Conservation (phyloP, 2,329 filamentous ascomycete genomes). For the Thelonectria rubi region DNA sequence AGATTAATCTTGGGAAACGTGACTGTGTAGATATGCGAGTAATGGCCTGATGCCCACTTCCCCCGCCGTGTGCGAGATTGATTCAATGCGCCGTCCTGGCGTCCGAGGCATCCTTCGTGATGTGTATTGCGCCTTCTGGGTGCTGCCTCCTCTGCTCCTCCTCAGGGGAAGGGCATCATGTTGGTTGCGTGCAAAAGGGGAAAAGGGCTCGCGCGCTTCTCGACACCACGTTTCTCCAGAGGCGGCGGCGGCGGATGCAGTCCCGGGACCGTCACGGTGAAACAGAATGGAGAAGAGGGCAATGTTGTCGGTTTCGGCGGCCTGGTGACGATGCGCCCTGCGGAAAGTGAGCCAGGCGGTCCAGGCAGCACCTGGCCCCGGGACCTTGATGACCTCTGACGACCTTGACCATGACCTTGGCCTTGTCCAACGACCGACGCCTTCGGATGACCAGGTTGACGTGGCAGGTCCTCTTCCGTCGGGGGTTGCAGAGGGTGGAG, state of each 20-base stretch:
- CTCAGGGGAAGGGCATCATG: not conserved
- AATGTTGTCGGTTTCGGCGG: conserved; percentile 19
- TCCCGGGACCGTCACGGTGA: conserved; percentile 9
- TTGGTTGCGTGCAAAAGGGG: too few species aligned
- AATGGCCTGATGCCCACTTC: conserved; percentile 35
- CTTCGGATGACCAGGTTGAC: conserved; percentile 33
- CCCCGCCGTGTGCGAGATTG: conserved; percentile 34
- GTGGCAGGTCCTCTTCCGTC: conserved; percentile 34
- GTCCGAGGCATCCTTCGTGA: not conserved
- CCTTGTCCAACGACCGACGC: too few species aligned
- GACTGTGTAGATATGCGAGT: conserved; percentile 40
- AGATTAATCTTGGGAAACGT: conserved; percentile 33
- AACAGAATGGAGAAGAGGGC: conserved; percentile 24
- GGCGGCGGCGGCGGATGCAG: too few species aligned
- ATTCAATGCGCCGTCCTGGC: conserved; percentile 31
- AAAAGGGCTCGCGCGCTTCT: not conserved
- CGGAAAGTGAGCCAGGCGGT: not conserved
- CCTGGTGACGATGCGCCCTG: conserved; percentile 14
- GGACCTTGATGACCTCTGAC: too few species aligned
- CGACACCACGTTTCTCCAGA: conserved; percentile 8
- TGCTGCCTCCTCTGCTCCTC: not conserved
- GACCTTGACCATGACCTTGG: conserved; percentile 12
- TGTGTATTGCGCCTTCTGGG: not conserved
- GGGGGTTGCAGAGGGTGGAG: conserved; percentile 2
- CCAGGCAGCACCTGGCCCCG: too few species aligned